Evolutionary conservation across 805 yeast species (phyloP), one percentile per base, ranked within the genome.

Genomic region (Kodamaea jinghongensis): DNA sequence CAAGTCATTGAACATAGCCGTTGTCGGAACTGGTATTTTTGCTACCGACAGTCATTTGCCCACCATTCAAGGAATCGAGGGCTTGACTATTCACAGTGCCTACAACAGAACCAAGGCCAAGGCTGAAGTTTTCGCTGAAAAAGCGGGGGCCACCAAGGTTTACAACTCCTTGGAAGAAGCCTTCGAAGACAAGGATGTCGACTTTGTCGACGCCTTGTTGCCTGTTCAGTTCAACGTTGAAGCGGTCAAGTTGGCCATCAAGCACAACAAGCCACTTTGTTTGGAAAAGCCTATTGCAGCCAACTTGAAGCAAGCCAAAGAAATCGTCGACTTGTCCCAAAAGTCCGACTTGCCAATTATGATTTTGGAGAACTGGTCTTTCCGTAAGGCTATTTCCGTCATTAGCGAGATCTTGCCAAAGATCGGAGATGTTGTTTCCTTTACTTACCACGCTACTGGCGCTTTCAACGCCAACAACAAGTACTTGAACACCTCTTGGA

Each of bases 241-340:
- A 28, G 81, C 81, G 2, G 83, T 89, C 25, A 71, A 79, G 53
- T 71, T 75, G 49, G 95, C 95, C 2, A 68, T 87, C 39, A 73
- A 76, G 35, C 75, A 84, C 50, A 78, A 79, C 36, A 91, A 90
- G 65, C 93, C 96, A 43, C 71, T 90, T 33, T 71, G 79, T 28
- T 63, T 91, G 54, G 98, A 91, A 61, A 91, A 91, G 66, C 98
- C 98, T 48, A 81, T 91, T 57, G 93, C 97, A 25, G 95, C 96
- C 28, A 81, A 76, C 44, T 61, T 91, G 52, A 76, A 70, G 8
- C 95, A 88, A 58, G 97, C 96, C 15, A 73, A 70, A 44, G 82
- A 86, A 60, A 78, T 91, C 42, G 96, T 90, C 29, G 60, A 78
- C 45, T 55, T 91, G 33, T 68, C 89, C 31, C 73, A 73, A 35